Evolutionary conservation across 1,139 yeast genomes (phyloP), one percentile per base, ranked within the genome.

Genomic region (Geotrichum carabidarum): DNA sequence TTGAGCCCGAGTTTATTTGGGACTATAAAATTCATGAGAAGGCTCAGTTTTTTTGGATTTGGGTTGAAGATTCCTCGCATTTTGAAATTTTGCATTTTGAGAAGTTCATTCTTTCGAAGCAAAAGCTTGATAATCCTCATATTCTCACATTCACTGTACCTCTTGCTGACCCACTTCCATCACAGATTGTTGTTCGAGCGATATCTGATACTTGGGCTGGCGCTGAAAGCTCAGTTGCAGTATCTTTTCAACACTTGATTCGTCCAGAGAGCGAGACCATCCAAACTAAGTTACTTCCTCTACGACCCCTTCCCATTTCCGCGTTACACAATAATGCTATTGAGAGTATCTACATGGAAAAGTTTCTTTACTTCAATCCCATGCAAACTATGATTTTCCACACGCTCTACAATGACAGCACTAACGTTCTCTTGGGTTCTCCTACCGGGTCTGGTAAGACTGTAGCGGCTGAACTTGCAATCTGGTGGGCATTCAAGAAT

Each of bases 381-480:
- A 91, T 94, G 96, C 99, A 94, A 71, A 91, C 98, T 0, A 93
- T 93, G 98, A 81, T 86, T 0, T 94, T 94, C 71, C 96, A 91
- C 66, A 81, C 96, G 0, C 72, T 94, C 45, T 94, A 91, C 70
- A 84, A 93, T 67, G 73, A 85, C 1, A 81, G 85, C 60, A 79
- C 84, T 2, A 87, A 87, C 68, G 91, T 86, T 0, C 86, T 94
- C 69, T 88, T 94, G 44, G 99, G 99, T 12, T 91, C 98, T 0
- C 99, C 99, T 2, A 94, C 99, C 1, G 99, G 99, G 34, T 93
- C 99, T 0, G 99, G 99, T 62, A 94, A 94, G 68, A 94, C 99
- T 0, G 86, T 93, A 44, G 99, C 94, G 30, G 96, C 98, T 0
- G 99, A 94, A 67, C 74, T 94, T 58, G 98, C 98, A 0, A 87